These are phyloP conservation scores for Apophysomyces variabilis DNA, from an alignment of 371 early-diverging fungal species.

Conservation along the genomic window DNA sequence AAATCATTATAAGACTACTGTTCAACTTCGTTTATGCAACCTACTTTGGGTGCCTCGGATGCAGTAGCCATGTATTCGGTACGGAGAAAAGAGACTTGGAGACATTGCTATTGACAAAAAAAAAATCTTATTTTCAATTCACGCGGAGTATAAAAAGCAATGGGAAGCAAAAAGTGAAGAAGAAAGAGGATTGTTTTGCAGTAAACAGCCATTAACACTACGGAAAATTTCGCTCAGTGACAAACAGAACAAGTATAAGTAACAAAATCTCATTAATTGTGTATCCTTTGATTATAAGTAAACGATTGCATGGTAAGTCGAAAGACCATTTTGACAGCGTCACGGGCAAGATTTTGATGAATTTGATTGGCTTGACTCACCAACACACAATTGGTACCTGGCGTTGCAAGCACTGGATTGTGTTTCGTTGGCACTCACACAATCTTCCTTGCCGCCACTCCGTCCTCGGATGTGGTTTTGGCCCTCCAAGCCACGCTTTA, in stretches of 20 bases:
- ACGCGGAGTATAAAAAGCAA: background rate
- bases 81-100: background rate
- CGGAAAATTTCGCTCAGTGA: too few relatives aligned
- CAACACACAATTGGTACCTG: background rate
- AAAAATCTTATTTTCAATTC: background rate
- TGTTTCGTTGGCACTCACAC: constrained; percentile 2
- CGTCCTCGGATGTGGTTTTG: constrained; percentile 2
- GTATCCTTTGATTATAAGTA: too few relatives aligned
- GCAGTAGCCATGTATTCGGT: constrained; percentile 19
- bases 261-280: too few relatives aligned
- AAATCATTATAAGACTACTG: background rate
- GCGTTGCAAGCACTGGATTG: background rate
- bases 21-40: background rate
- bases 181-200: background rate
- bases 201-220: too few relatives aligned
- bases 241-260: too few relatives aligned
- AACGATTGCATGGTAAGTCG: background rate
- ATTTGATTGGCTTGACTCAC: constrained; percentile 8
- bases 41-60: constrained; percentile 40
- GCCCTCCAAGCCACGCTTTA: constrained; percentile 1
- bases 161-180: background rate
- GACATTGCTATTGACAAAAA: background rate
- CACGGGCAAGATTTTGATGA: background rate
- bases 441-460: constrained; percentile 2
- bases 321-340: background rate